Evolutionary conservation across 352 stramenopile species (phyloP), one percentile per base, ranked within the genome.

Genomic region (Pythium brachiatum): DNA sequence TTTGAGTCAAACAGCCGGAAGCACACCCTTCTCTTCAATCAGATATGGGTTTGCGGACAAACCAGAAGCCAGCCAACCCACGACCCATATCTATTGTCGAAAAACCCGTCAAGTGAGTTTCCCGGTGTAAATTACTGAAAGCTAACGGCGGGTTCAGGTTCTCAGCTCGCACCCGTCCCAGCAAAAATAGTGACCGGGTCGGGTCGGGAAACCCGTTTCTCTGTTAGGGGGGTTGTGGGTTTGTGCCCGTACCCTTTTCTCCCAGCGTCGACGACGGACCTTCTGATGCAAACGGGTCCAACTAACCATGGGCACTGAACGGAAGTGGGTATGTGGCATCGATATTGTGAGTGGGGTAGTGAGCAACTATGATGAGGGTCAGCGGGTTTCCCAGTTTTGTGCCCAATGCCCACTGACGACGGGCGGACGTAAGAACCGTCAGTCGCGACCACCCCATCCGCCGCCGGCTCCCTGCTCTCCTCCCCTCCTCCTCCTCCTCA

Each of bases 361-460:
- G 31, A 16, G 34, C 44, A 41, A 26, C 29, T 15, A 34, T 68
- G 61, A 68, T 68, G 61, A 62, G 57, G 56, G 56, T 65, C 48
- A 57, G 44, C 50, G 63, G 63, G 63, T 70, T 64, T 65, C 63
- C 51, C 63, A 27, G 62, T 56, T 70, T 64, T 66, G 58, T 72
- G 58, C 53, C 58, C 52, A 66, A 66, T 66, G 60, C 60, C 60
- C 31, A 32, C 51, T 47, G 50, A 48, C 41, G 63, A 58, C 57
- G 54, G 60, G 56, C 56, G 46, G 53, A 48, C 57, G 34, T 32
- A 60, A 63, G 36, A 66, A 67, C 43, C 57, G 52, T 57, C 48
- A 66, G 43, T 58, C 57, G 39, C 62, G 56, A 55, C 53, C 63
- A 57, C 44, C 52, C 52, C 51, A 51, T 32, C 51, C 26, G 47